These are phyloP conservation scores for Sporothrix dimorphospora DNA, from an alignment of 2,329 filamentous ascomycete species.

Conservation along the genomic window DNA sequence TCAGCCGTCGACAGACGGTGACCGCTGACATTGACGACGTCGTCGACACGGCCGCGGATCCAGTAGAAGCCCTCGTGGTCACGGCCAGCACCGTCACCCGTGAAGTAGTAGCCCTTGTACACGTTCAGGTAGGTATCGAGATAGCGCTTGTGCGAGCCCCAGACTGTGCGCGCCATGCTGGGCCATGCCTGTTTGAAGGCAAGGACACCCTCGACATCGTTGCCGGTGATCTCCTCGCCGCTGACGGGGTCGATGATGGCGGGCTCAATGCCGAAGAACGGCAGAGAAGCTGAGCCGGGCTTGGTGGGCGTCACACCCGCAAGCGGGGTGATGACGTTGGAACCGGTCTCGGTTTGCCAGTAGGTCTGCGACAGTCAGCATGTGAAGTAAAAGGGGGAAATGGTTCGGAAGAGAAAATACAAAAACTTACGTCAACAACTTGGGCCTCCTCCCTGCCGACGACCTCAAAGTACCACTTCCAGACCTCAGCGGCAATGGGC, in stretches of 20 bases:
- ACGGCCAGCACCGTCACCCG: slow-evolving; percentile 89
- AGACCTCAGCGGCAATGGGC: slow-evolving; percentile 95
- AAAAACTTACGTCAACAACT: slow-evolving; percentile 82
- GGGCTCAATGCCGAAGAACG: slow-evolving; percentile 98
- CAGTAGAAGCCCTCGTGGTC: slow-evolving; percentile 99
- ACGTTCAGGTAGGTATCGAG: slow-evolving; percentile 99
- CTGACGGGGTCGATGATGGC: slow-evolving; percentile 96
- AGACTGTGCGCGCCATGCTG: slow-evolving; percentile 97
- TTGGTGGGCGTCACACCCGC: slow-evolving; percentile 95
- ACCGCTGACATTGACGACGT: slow-evolving; percentile 97
- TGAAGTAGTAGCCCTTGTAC: slow-evolving; percentile 98
- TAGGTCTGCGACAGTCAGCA: slow-evolving; percentile 70
- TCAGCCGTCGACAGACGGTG: slow-evolving; percentile 96
- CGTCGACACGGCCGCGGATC: slow-evolving; percentile 97
- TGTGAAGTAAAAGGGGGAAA: slow-evolving; percentile 13
- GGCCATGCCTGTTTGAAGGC: slow-evolving; percentile 98
- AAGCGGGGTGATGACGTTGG: slow-evolving; percentile 90
- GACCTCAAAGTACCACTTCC: slow-evolving; percentile 99
- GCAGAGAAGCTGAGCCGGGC: slow-evolving; percentile 91
- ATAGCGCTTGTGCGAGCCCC: slow-evolving; percentile 96
- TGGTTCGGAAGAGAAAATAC: not conserved
- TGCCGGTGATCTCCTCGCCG: slow-evolving; percentile 89
- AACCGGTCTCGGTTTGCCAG: slow-evolving; percentile 99
- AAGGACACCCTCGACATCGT: slow-evolving; percentile 95
- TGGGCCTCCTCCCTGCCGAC: slow-evolving; percentile 94